A percentile compares a stretch with the other conserved stretches of the same genome.
Conservation (phyloP, 2,329 filamentous ascomycete species). For the Arthrobotrys entomopaga region DNA sequence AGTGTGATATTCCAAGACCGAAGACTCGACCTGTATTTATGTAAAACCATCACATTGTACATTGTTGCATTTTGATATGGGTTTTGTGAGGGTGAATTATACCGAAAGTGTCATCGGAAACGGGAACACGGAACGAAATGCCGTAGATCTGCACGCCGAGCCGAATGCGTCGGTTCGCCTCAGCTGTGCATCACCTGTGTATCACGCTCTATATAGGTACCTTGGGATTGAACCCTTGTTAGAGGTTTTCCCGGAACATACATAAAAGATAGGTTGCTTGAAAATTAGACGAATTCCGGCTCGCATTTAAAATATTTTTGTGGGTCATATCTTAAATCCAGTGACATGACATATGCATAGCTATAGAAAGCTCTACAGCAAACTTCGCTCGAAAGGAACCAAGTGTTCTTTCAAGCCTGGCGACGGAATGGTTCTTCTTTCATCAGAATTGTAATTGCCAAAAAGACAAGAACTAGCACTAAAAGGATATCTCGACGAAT, state of each 20-base stretch:
- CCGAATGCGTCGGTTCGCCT: not conserved
- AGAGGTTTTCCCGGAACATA: no score
- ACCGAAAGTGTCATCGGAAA: conserved; percentile 25
- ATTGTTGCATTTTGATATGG: not conserved
- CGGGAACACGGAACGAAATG: conserved; percentile 48
- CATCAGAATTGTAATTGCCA: conserved; percentile 20
- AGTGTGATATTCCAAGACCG: not conserved
- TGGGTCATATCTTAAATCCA: no score
- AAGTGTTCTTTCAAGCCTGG: conserved; percentile 10
- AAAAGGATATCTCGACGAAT: not conserved
- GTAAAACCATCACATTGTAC: not conserved
- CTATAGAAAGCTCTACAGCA: no score
- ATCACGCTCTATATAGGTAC: no score
- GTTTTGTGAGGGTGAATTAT: not conserved
- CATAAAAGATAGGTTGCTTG: no score
- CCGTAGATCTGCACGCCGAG: conserved; percentile 10
- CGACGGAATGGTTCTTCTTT: conserved; percentile 39
- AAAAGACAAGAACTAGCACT: not conserved
- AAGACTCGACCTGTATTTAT: conserved; percentile 16
- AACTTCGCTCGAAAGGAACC: not conserved
- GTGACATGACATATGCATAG: no score
- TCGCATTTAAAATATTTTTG: no score
- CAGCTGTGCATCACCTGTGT: no score
- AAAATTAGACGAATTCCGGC: no score
- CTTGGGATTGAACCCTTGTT: conserved; percentile 2